Percentiles rank a stretch among this genome's conserved stretches.
Conservation (phyloP, 345 rosid genomes). For the Geranium brycei region DNA sequence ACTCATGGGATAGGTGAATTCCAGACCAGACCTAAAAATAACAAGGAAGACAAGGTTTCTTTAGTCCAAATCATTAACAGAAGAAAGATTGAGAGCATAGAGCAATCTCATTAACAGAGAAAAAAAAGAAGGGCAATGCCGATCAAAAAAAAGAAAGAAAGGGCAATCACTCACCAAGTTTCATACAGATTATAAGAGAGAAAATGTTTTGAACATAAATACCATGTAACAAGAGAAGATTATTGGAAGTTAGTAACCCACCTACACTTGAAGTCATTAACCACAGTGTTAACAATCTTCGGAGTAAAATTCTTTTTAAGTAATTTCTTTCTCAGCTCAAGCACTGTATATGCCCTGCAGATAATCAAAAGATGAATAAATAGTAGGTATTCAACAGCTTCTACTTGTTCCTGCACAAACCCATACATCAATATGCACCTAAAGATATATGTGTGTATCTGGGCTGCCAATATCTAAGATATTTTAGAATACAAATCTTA, state of each 20-base stretch:
- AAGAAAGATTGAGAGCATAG: too few species aligned
- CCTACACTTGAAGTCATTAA: conserved; percentile 46
- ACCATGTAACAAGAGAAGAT: not conserved
- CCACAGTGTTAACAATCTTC: conserved; percentile 33
- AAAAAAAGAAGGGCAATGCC: too few species aligned
- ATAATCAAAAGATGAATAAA: not conserved
- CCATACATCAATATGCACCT: not conserved
- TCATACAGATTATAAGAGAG: not conserved
- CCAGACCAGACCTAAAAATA: too few species aligned
- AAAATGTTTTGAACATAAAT: not conserved
- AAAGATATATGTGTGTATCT: too few species aligned
- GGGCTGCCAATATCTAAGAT: too few species aligned
- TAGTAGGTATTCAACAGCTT: not conserved
- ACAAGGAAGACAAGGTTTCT: too few species aligned
- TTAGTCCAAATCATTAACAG: too few species aligned
- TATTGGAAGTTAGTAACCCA: conserved; percentile 11
- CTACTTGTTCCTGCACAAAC: too few species aligned
- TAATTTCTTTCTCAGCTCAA: conserved; percentile 66
- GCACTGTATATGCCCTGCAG: conserved; percentile 55
- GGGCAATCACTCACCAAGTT: not conserved
- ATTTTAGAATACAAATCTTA: too few species aligned
- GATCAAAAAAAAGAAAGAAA: too few species aligned
- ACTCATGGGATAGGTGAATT: too few species aligned
- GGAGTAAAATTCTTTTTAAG: conserved; percentile 42
- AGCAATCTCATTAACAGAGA: too few species aligned